Conservation (phyloP, 768 basidiomycete species). For the Bullera alba region DNA sequence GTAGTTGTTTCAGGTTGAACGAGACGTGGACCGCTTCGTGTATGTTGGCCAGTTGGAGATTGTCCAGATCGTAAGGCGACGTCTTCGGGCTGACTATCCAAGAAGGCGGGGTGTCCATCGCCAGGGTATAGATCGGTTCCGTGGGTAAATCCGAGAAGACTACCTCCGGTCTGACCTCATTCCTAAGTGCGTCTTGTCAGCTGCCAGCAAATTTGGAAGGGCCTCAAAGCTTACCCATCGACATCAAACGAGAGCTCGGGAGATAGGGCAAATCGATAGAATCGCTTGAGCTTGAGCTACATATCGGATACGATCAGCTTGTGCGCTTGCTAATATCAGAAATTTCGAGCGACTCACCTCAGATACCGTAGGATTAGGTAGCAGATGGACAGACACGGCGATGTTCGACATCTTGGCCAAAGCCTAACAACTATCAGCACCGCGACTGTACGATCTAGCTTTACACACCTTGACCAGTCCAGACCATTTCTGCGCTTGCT, state of each 20-base stretch:
- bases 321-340: neutral
- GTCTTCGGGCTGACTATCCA: conserved; percentile 91
- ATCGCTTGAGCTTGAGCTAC: conserved; percentile 82
- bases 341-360: too few relatives aligned
- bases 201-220: neutral
- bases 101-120: conserved; percentile 79
- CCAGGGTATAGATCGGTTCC: conserved; percentile 88
- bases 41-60: conserved; percentile 78
- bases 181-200: conserved; percentile 44
- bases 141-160: conserved; percentile 67
- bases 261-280: conserved; percentile 73
- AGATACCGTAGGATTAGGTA: conserved; percentile 55
- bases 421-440: conserved; percentile 18
- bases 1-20: conserved; percentile 82
- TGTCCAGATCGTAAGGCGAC: conserved; percentile 88
- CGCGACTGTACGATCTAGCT: neutral
- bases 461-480: conserved; percentile 64
- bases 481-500: conserved; percentile 78
- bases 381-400: conserved; percentile 67
- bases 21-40: conserved; percentile 32
- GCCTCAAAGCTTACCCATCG: conserved; percentile 55
- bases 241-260: conserved; percentile 59
- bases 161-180: conserved; percentile 57
- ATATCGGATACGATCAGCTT: too few relatives aligned
- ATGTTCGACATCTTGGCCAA: conserved; percentile 41